Evolutionary conservation across 106 monocot genomes (phyloP).

Genomic region (Vanilla planifolia): DNA sequence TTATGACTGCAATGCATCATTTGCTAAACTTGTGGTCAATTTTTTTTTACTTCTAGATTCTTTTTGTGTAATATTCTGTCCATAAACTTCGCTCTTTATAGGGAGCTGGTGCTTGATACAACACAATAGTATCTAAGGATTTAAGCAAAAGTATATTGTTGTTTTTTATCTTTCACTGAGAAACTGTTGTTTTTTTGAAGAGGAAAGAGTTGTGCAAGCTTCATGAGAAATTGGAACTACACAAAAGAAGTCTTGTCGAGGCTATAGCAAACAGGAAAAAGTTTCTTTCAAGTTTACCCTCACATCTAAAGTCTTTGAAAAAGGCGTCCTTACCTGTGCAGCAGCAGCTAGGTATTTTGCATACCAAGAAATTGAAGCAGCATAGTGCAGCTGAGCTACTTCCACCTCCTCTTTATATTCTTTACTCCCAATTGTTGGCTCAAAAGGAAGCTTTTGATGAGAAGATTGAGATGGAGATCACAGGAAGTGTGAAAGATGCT

Average conservation of each 20-base stretch:
- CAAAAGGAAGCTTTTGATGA: conserved; percentile 98
- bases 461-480: conserved; percentile 87
- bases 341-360: conserved; percentile 80
- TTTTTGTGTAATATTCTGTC: not conserved
- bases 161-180: too few relatives aligned
- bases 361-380: conserved; percentile 94
- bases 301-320: conserved; percentile 92
- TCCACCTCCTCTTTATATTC: conserved; percentile 79
- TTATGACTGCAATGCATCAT: too few relatives aligned
- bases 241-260: conserved; percentile 55
- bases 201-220: conserved; percentile 86
- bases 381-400: conserved; percentile 77
- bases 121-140: too few relatives aligned
- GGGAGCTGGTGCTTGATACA: too few relatives aligned
- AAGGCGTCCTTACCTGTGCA: conserved; percentile 95
- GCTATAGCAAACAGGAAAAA: conserved; percentile 68
- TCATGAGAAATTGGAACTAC: conserved; percentile 72
- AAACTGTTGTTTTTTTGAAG: conserved; percentile 26
- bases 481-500: conserved; percentile 90
- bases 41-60: too few relatives aligned
- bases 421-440: conserved; percentile 77
- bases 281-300: conserved; percentile 87
- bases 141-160: too few relatives aligned
- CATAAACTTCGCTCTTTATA: not conserved
- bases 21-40: too few relatives aligned